Percentiles rank a stretch among this genome's conserved stretches.
Conservation (phyloP, 2,329 filamentous ascomycete species). For the Aureobasidium namibiae region DNA sequence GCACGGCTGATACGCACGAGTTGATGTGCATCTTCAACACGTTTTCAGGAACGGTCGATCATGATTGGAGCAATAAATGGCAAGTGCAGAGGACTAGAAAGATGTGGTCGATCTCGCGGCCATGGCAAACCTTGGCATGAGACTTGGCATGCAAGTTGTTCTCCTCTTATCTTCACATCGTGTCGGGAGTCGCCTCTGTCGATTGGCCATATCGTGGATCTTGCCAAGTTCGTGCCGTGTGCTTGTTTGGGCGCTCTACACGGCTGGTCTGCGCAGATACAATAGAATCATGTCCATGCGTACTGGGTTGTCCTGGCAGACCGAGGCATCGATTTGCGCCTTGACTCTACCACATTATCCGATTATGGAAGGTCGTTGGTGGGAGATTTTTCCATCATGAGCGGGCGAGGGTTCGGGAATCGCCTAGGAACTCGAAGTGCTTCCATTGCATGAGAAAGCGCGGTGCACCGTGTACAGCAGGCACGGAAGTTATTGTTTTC, state of each 20-base stretch:
- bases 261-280: not conserved
- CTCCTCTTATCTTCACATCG: slow-evolving; percentile 1
- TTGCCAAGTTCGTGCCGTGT: not conserved
- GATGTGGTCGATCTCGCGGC: not conserved
- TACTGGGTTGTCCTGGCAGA: not conserved
- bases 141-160: not conserved
- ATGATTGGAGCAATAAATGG: not conserved
- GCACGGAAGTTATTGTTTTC: too few relatives aligned
- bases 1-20: not conserved
- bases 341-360: too few relatives aligned
- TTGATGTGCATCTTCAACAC: not conserved
- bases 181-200: not conserved
- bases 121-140: not conserved
- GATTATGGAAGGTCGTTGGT: too few relatives aligned
- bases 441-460: too few relatives aligned
- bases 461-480: too few relatives aligned
- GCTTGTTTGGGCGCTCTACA: not conserved
- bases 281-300: not conserved
- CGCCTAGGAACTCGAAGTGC: too few relatives aligned
- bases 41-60: not conserved
- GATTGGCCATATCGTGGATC: not conserved
- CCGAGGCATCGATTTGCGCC: not conserved
- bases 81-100: not conserved
- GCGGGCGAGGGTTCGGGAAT: too few relatives aligned
- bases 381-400: too few relatives aligned